Percentiles rank a stretch among this genome's conserved stretches.
phyloP scores from a whole-genome alignment of 179 eudicot species.

The Kewa caespitosa region DNA sequence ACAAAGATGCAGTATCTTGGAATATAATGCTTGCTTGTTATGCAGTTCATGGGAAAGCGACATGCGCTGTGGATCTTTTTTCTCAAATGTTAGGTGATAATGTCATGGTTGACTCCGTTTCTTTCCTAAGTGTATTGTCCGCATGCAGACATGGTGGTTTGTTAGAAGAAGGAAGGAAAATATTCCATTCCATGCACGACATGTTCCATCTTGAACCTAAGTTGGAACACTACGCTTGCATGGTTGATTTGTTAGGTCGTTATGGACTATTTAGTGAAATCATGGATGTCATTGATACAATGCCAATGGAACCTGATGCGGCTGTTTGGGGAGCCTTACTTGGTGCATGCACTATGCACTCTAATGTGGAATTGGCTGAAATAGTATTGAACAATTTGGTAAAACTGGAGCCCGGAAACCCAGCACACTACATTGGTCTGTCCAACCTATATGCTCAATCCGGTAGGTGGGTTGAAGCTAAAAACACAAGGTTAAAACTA shows the following conservation, averaged over 20 bases:
- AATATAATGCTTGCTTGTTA: constrained; percentile 41
- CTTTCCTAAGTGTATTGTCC: constrained; percentile 41
- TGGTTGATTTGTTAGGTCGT: constrained; percentile 72
- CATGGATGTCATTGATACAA: constrained; percentile 40
- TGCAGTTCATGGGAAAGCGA: constrained; percentile 42
- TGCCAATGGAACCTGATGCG: constrained; percentile 65
- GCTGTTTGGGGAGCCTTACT: constrained; percentile 69
- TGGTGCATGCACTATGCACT: constrained; percentile 64
- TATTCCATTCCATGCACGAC: constrained; percentile 36
- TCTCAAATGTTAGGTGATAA: constrained; percentile 29
- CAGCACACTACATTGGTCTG: constrained; percentile 45
- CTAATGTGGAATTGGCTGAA: constrained; percentile 37
- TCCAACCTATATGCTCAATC: constrained; percentile 48
- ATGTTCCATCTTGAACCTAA: constrained; percentile 41
- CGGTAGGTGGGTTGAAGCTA: constrained; percentile 48
- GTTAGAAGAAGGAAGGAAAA: constrained; percentile 39
- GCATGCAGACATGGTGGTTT: constrained; percentile 51
- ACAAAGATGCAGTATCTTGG: constrained; percentile 43
- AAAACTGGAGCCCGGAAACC: constrained; percentile 42
- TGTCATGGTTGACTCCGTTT: constrained; percentile 36
- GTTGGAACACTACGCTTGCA: constrained; percentile 72
- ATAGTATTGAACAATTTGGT: constrained; percentile 35
- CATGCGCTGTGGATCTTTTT: constrained; percentile 34
- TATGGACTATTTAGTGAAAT: constrained; percentile 55
- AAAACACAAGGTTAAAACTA: constrained; percentile 29